Base-by-base conservation (phyloP, 2,329 filamentous ascomycete genomes). In the Fulvia fulva region DNA sequence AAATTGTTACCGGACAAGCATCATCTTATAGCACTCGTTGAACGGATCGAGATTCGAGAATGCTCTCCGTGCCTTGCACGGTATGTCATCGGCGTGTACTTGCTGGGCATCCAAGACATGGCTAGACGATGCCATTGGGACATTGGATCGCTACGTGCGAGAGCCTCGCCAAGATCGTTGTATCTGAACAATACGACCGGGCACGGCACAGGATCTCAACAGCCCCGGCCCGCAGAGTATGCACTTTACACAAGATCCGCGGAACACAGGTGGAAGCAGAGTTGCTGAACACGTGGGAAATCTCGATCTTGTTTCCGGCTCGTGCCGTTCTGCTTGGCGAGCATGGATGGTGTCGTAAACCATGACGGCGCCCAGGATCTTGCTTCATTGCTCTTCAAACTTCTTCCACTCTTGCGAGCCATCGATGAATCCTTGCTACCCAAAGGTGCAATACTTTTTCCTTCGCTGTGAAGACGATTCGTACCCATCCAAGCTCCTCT, bases 401-500 rank as follows among this genome's bases (percentile, higher is more conserved):
- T 30, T 12, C 28, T 30, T 30, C 12, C 28, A 30, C 12, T 30
- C 28, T 12, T 12, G 6, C 28, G 12, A 30, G 12, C 12, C 12
- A 30, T 30, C 28, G 12, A 30, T 30, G 12, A 6, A 30, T 23
- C 46, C 4, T 41, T 57, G 52, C 23, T 53, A 34, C 16, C 50
- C 50, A n/a, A 41, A 37, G 49, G 16, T 19, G 21, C 37, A 46
- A 22, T 12, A 45, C 34, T n/a, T 34, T 19, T 28, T 37, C 46
- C 12, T 49, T 28, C 26, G n/a, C 19, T 12, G 44, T 21, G 22
- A 51, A 56, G 12, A 51, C 47, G 19, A 56, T 51, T 14, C 32
- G 47, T 34, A 51, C 51, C 32, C 54, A 56, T 3, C 54, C 54
- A 30, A 32, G 54, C 16, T 44, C 37, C 23, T 56, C 23, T 12